Percentiles rank a stretch among this genome's conserved stretches.
These are phyloP conservation scores for Aspergillus tanneri DNA, from an alignment of 2,329 filamentous ascomycete species.

Conservation along the genomic window DNA sequence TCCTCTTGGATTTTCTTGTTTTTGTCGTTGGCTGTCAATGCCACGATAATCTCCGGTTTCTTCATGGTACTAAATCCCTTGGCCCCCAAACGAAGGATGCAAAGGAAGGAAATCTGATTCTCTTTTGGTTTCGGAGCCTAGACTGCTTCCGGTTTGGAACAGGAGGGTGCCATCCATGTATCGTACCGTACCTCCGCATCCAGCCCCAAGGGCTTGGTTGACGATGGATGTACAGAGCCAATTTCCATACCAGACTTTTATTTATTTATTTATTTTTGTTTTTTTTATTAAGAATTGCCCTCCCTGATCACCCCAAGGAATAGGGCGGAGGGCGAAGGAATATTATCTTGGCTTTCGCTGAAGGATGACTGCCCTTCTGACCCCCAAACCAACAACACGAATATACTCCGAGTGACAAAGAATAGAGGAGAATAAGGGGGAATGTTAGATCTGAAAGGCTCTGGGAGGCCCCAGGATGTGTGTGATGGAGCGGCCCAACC, in stretches of 20 bases:
- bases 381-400: neutral
- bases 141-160: slow-evolving; percentile 12
- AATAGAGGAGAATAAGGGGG: neutral
- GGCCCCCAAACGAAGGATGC: slow-evolving; percentile 21
- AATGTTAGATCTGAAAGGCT: neutral
- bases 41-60: slow-evolving; percentile 29
- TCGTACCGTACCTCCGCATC: slow-evolving; percentile 14
- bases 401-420: neutral
- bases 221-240: slow-evolving; percentile 19
- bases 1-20: slow-evolving; percentile 9
- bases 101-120: slow-evolving; percentile 16
- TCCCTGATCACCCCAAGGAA: neutral
- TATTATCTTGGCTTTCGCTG: neutral
- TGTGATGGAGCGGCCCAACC: slow-evolving; percentile 1
- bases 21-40: slow-evolving; percentile 17
- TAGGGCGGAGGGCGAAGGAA: neutral
- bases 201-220: slow-evolving; percentile 23
- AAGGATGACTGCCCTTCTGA: neutral
- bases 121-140: slow-evolving; percentile 18
- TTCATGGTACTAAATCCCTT: slow-evolving; percentile 17
- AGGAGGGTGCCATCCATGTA: slow-evolving; percentile 19
- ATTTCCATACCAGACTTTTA: slow-evolving; percentile 17
- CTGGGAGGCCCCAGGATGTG: neutral
- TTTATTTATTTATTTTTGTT: slow-evolving; percentile 4
- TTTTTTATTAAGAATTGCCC: slow-evolving; percentile 1